Evolutionary conservation across 345 rosid genomes (phyloP), one percentile per base, ranked within the genome.

Genomic region (Salix caprea): DNA sequence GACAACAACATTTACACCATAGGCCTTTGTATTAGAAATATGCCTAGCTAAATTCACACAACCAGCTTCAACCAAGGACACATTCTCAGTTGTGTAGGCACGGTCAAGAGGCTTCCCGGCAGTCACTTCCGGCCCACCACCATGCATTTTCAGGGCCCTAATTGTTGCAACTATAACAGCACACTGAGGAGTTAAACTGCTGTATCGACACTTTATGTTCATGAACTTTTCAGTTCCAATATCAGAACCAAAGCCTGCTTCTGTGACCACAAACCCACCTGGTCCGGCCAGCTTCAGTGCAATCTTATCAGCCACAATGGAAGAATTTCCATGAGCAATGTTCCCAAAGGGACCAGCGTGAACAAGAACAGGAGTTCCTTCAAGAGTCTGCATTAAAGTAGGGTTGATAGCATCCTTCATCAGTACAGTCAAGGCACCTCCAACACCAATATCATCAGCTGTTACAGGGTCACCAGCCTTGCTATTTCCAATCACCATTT

Each of bases 321-420:
- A 96, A 26, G 99, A 94, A 83, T 96, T 96, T 11, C 99, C 99
- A 69, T 96, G 99, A 79, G 99, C 98, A 77, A 96, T 96, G 75
- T 94, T 96, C 30, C 98, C 98, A 87, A 96, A 96, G 30, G 98
- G 99, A 80, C 99, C 99, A 5, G 99, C 99, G 69, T 94, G 99
- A 71, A 96, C 98, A 36, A 96, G 90, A 54, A 94, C 99, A 76
- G 99, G 98, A 32, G 98, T 96, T 26, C 99, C 99, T 84, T 96
- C 99, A 40, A 96, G 94, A 28, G 99, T 96, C 85, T 94, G 99
- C 99, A 96, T 96, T 71, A 96, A 77, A 54, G 99, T 94, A 1
- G 99, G 99, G 85, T 94, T 86, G 68, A 96, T 92, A 50, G 98
- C 98, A 76, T 96, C 98, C 83, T 94, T 96, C 99, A 96, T 96